Evolutionary conservation across 495 filamentous ascomycete species (phyloP), one percentile per base, ranked within the genome.

Genomic region (Podospora comata): DNA sequence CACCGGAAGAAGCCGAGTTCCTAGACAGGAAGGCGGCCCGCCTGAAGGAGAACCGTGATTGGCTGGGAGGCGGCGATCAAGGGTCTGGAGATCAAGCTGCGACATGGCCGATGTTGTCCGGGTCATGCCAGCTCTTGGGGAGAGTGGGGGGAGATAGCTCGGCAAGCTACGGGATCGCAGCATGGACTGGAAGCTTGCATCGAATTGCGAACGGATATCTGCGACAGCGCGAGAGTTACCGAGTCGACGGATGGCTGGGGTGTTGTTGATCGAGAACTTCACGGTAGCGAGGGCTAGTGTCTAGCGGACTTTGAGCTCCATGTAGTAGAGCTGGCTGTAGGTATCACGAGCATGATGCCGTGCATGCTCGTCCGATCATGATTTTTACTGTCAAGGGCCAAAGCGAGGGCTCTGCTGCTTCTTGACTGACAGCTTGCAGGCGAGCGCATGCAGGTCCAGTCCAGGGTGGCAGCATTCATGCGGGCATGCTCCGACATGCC

Each of bases 11-110:
- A 65, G 44, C 39, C 39, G 39, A 27, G n/a, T 30, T 73, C 66
- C 70, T 4, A 73, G 68, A 69, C 59, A 68, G 72, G 70, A 73
- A 73, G 62, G 55, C 28, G 62, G 62, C 61, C 69, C 68, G 57
- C 62, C 27, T 18, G 23, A 67, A 11, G 0, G 32, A 53, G 44
- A 57, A 23, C 48, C 2, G 2, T 72, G 67, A 72, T 72, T 75
- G 72, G 74, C 18, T 19, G 13, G 27, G 20, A 18, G 32, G 18
- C 48, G 69, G 30, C 68, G 58, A 71, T 75, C 69, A 71, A 65
- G 69, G 72, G 69, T 67, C 69, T 68, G 26, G 53, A 39, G n/a
- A 44, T 27, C 19, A 18, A 61, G 23, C 59, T 61, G 59, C 59
- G 59, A 61, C 59, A 27, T 28, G 20, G n/a, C n/a, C 55, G 55